Percentiles rank a stretch among this genome's conserved stretches.
phyloP scores from a whole-genome alignment of 2,329 filamentous ascomycete species.

The Monilinia fructicola region DNA sequence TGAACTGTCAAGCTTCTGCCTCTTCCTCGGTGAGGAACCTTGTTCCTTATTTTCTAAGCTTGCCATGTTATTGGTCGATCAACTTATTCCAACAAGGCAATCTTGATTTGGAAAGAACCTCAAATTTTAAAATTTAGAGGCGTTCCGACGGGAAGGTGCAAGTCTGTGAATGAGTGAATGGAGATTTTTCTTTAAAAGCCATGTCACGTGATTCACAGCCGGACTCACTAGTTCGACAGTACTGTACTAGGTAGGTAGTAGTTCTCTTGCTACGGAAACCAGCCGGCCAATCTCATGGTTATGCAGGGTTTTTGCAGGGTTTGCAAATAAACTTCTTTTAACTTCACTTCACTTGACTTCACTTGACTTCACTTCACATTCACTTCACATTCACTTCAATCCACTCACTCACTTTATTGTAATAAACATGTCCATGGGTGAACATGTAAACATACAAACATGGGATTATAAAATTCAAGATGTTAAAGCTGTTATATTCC shows the following conservation, averaged over 20 bases:
- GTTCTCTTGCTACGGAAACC: neutral
- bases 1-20: slow-evolving; percentile 27
- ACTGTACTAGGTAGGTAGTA: too few relatives aligned
- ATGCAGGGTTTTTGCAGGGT: neutral
- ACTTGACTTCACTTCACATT: neutral
- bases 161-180: slow-evolving; percentile 7
- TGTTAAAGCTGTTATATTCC: neutral
- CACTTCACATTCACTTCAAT: too few relatives aligned
- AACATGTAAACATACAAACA: too few relatives aligned
- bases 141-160: slow-evolving; percentile 12
- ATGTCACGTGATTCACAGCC: neutral
- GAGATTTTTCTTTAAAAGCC: slow-evolving; percentile 4
- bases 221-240: slow-evolving; percentile 16
- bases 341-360: neutral
- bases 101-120: neutral
- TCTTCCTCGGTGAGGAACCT: slow-evolving; percentile 29
- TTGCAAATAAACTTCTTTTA: neutral
- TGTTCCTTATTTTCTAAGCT: slow-evolving; percentile 23
- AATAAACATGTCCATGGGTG: too few relatives aligned
- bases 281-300: slow-evolving; percentile 1
- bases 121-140: neutral
- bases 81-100: neutral
- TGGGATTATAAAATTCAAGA: neutral
- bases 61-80: slow-evolving; percentile 27
- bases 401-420: neutral